Percentiles rank a stretch among this genome's conserved stretches.
These are phyloP conservation scores for Aspergillus piperis DNA, from an alignment of 2,329 filamentous ascomycete genomes.

Conservation along the genomic window DNA sequence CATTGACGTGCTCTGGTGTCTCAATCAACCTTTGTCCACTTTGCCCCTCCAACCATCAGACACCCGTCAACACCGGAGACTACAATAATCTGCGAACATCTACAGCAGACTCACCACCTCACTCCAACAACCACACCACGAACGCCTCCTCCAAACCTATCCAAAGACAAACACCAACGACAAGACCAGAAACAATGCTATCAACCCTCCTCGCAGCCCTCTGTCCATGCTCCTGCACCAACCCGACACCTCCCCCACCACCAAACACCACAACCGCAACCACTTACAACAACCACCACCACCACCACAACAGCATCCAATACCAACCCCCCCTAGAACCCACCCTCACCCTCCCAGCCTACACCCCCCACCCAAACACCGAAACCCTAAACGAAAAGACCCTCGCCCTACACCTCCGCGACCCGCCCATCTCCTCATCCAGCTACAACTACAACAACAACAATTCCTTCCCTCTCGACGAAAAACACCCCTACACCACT, in stretches of 20 bases:
- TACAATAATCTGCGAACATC: no score
- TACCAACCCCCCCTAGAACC: slow-evolving; percentile 31
- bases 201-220: background rate
- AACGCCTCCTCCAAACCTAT: background rate
- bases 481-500: slow-evolving; percentile 27
- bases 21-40: no score
- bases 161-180: background rate
- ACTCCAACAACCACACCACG: background rate
- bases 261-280: background rate
- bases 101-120: no score
- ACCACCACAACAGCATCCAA: background rate
- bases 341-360: slow-evolving; percentile 45
- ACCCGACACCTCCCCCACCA: background rate
- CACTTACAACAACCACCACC: background rate
- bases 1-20: no score
- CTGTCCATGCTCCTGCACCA: background rate
- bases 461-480: slow-evolving; percentile 21
- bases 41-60: background rate
- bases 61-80: background rate
- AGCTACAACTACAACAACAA: slow-evolving; percentile 13
- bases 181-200: background rate
- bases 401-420: slow-evolving; percentile 36
- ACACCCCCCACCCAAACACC: slow-evolving; percentile 42
- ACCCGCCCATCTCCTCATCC: slow-evolving; percentile 31
- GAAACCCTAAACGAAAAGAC: slow-evolving; percentile 41